Percentiles rank a stretch among this genome's conserved stretches.
Evolutionary conservation across 1,284 basidiomycete species (phyloP).

Genomic region (Cutaneotrichosporon curvatum): DNA sequence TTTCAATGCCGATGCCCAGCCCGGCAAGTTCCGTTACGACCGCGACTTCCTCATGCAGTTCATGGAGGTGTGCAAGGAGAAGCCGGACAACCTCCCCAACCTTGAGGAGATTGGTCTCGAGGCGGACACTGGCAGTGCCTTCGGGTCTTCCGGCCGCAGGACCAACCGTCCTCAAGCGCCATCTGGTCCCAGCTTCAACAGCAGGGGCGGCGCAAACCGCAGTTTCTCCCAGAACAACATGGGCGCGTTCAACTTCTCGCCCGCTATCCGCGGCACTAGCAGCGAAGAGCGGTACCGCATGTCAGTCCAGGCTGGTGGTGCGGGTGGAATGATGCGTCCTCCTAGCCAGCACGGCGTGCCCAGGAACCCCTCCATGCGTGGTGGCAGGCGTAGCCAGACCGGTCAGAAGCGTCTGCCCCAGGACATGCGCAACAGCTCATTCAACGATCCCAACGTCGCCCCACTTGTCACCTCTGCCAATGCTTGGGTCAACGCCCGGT

Average conservation of each 20-base stretch:
- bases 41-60: slow-evolving; percentile 97
- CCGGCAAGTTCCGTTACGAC: slow-evolving; percentile 95
- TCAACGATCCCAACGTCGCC: slow-evolving; percentile 53
- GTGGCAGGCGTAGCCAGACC: slow-evolving; percentile 31
- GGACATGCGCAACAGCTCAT: slow-evolving; percentile 14
- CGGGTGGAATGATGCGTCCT: slow-evolving; percentile 53
- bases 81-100: slow-evolving; percentile 80
- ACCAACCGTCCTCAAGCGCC: slow-evolving; percentile 35
- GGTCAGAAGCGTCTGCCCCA: slow-evolving; percentile 37
- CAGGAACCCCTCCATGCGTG: slow-evolving; percentile 9
- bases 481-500: slow-evolving; percentile 60
- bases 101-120: slow-evolving; percentile 89
- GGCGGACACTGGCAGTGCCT: slow-evolving; percentile 52
- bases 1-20: slow-evolving; percentile 70
- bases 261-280: slow-evolving; percentile 49
- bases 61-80: slow-evolving; percentile 90
- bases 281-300: slow-evolving; percentile 64
- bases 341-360: background rate
- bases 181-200: slow-evolving; percentile 54
- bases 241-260: slow-evolving; percentile 58
- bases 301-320: slow-evolving; percentile 9
- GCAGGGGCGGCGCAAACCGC: slow-evolving; percentile 1
- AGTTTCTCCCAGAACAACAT: slow-evolving; percentile 14
- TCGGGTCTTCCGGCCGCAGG: slow-evolving; percentile 28
- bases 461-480: slow-evolving; percentile 73